phyloP scores from a whole-genome alignment of 2,329 filamentous ascomycete species.

The Parastagonospora avenae region DNA sequence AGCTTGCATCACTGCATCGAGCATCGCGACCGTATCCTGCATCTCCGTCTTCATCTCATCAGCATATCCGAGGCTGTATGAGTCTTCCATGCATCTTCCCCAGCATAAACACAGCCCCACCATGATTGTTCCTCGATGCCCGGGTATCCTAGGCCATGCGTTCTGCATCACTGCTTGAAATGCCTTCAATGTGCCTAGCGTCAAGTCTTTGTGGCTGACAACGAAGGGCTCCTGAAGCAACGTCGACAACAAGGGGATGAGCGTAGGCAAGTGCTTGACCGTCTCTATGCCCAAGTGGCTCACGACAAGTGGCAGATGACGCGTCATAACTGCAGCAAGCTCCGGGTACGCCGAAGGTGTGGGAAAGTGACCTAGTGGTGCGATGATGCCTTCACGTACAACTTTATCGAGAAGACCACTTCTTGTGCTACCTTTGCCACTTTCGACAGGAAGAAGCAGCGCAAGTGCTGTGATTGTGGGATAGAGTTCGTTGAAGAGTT shows the following conservation, averaged over 20 bases:
- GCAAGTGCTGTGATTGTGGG: slow-evolving; percentile 66
- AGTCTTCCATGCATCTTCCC: slow-evolving; percentile 27
- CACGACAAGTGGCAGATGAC: slow-evolving; percentile 57
- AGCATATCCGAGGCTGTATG: slow-evolving; percentile 19
- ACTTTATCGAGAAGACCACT: slow-evolving; percentile 51
- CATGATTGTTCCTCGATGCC: slow-evolving; percentile 68
- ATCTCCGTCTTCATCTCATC: slow-evolving; percentile 19
- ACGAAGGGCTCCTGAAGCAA: slow-evolving; percentile 74
- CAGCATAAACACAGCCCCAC: slow-evolving; percentile 58
- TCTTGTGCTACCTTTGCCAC: slow-evolving; percentile 11
- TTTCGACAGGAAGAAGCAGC: slow-evolving; percentile 13
- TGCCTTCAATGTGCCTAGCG: slow-evolving; percentile 59
- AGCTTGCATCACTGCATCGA: slow-evolving; percentile 28
- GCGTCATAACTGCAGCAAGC: slow-evolving; percentile 63
- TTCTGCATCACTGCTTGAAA: slow-evolving; percentile 64
- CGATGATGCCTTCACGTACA: slow-evolving; percentile 50
- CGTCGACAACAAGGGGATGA: slow-evolving; percentile 69
- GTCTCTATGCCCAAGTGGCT: slow-evolving; percentile 64
- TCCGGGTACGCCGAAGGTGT: slow-evolving; percentile 55
- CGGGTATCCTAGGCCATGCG: slow-evolving; percentile 71
- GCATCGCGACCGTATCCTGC: slow-evolving; percentile 32
- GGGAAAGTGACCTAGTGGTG: slow-evolving; percentile 60
- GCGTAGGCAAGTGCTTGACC: slow-evolving; percentile 71
- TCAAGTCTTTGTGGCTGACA: slow-evolving; percentile 57
- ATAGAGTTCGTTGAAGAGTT: slow-evolving; percentile 69